Conservation (phyloP, 2,329 filamentous ascomycete species). For the Coniochaeta sp. region DNA sequence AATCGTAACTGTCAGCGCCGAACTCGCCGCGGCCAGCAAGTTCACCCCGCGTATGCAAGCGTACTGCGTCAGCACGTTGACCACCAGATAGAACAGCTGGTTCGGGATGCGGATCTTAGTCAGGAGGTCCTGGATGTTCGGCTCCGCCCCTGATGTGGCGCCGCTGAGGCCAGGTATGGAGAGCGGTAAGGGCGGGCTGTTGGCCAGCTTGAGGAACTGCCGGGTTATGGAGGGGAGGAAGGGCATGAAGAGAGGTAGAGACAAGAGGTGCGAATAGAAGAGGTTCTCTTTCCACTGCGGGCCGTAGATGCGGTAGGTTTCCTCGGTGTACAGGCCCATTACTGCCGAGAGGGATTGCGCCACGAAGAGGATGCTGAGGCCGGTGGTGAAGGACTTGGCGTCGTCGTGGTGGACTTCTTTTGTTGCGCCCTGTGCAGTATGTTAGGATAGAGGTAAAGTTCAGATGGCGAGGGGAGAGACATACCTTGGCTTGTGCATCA, state of each 20-base stretch:
- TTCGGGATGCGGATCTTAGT: constrained; percentile 48
- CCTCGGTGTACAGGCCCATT: constrained; percentile 93
- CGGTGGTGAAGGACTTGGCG: constrained; percentile 48
- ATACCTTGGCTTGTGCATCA: constrained; percentile 77
- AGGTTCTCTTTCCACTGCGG: constrained; percentile 93
- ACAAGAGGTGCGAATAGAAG: constrained; percentile 81
- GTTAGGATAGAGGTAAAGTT: constrained; percentile 15
- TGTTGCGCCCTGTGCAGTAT: constrained; percentile 15
- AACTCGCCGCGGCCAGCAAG: constrained; percentile 79
- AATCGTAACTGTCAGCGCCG: constrained; percentile 91
- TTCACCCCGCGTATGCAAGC: constrained; percentile 95
- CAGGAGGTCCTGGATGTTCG: constrained; percentile 28
- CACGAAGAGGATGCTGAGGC: constrained; percentile 74
- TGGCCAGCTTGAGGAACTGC: constrained; percentile 57
- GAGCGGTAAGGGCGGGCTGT: constrained; percentile 55
- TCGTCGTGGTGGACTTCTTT: constrained; percentile 17
- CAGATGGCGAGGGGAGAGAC: constrained; percentile 8
- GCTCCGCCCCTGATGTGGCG: too few species aligned
- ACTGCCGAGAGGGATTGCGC: constrained; percentile 87
- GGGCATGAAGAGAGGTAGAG: constrained; percentile 68
- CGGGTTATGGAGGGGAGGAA: constrained; percentile 58
- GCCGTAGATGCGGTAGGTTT: constrained; percentile 78
- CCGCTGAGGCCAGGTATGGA: constrained; percentile 22
- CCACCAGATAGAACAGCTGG: constrained; percentile 62
- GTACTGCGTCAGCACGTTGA: constrained; percentile 86